These are phyloP conservation scores for Saccharomyces hybrid DNA, from an alignment of 1,139 yeast genomes.

Conservation along the genomic window DNA sequence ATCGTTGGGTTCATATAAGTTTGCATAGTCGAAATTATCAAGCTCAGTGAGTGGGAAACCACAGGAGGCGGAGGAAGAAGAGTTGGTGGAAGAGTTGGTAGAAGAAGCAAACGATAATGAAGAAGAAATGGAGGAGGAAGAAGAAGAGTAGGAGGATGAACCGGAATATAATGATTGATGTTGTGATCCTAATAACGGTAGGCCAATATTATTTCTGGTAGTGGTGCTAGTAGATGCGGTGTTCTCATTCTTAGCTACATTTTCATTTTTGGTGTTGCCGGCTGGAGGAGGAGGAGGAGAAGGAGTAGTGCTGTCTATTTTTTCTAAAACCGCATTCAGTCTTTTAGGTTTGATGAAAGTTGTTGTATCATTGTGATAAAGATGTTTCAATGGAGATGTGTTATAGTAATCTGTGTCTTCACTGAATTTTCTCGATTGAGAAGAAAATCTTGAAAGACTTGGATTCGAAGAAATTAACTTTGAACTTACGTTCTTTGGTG, in stretches of 20 bases:
- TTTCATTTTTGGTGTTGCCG: not conserved
- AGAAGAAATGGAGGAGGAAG: not conserved
- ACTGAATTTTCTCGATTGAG: slow-evolving; percentile 19
- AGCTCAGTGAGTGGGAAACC: not conserved
- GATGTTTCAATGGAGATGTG: slow-evolving; percentile 26
- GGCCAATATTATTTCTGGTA: not conserved
- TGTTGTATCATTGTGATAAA: slow-evolving; percentile 20
- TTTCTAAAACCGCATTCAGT: slow-evolving; percentile 13
- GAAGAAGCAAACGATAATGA: slow-evolving; percentile 3
- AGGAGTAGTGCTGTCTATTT: not conserved
- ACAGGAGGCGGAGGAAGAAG: slow-evolving; percentile 1
- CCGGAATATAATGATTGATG: not conserved
- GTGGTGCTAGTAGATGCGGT: not conserved
- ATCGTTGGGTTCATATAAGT: slow-evolving; percentile 6
- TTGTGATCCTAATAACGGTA: slow-evolving; percentile 3
- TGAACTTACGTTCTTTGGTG: not conserved
- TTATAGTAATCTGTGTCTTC: slow-evolving; percentile 28
- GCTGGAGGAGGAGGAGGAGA: not conserved
- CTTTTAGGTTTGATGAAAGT: slow-evolving; percentile 16
- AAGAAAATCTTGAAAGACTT: not conserved
- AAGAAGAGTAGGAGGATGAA: not conserved
- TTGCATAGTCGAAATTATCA: slow-evolving; percentile 4
- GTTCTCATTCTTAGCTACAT: not conserved
- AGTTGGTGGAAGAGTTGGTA: not conserved
- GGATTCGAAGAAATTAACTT: not conserved